Percentiles rank a stretch among this genome's conserved stretches.
Conservation (phyloP, 768 basidiomycete genomes). For the Steccherinum ochraceum region DNA sequence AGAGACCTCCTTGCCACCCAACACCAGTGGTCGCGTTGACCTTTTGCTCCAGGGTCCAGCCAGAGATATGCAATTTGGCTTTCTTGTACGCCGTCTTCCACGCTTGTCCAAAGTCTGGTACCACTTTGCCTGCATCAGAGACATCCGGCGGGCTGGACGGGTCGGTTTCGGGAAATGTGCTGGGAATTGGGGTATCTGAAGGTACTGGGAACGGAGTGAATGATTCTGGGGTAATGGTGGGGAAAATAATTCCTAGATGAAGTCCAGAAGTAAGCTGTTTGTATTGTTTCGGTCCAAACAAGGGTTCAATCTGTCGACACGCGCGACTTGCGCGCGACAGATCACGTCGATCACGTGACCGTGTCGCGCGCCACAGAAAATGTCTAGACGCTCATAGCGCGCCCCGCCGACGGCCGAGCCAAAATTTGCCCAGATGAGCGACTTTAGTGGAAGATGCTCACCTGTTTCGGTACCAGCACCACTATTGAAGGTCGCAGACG, state of each 20-base stretch:
- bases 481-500: conserved; percentile 13
- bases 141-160: conserved; percentile 54
- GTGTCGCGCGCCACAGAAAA: background rate
- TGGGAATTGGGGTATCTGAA: conserved; percentile 44
- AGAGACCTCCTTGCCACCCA: conserved; percentile 58
- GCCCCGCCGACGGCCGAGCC: too few species aligned
- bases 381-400: too few species aligned
- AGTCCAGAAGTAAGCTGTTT: conserved; percentile 1
- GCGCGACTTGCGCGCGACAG: background rate
- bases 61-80: conserved; percentile 25
- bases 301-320: background rate
- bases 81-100: conserved; percentile 16
- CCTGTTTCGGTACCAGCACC: conserved; percentile 20
- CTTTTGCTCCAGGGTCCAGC: conserved; percentile 60
- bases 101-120: conserved; percentile 37
- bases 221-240: conserved; percentile 34
- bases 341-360: background rate
- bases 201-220: conserved; percentile 63
- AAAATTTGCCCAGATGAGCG: too few species aligned
- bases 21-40: conserved; percentile 60
- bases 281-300: background rate
- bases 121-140: conserved; percentile 25
- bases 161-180: conserved; percentile 47
- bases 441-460: too few species aligned
- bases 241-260: conserved; percentile 19